Conservation (phyloP, 768 basidiomycete genomes). For the Rhizopogon vinicolor region DNA sequence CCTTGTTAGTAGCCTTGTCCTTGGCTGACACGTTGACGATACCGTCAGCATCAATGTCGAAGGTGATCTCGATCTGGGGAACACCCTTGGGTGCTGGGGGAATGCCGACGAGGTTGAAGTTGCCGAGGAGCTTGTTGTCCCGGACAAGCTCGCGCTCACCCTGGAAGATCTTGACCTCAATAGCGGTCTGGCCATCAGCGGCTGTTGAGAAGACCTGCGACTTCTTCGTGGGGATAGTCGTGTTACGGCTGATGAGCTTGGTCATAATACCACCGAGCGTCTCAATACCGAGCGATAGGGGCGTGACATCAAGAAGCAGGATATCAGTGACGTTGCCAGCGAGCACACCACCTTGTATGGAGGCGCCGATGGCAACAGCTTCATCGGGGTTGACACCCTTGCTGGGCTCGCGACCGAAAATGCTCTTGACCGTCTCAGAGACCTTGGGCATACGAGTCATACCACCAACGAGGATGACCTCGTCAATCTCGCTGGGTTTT, state of each 20-base stretch:
- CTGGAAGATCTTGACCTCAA: conserved; percentile 99
- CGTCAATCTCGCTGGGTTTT: conserved; percentile 89
- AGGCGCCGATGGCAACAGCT: conserved; percentile 97
- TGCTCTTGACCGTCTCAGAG: conserved; percentile 75
- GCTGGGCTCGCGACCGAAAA: conserved; percentile 95
- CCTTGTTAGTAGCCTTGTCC: conserved; percentile 88
- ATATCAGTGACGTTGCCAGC: conserved; percentile 97
- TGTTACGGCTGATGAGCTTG: conserved; percentile 96
- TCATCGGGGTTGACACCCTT: conserved; percentile 99
- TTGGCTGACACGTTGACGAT: conserved; percentile 97
- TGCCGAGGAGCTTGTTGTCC: conserved; percentile 98
- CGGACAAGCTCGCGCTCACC: conserved; percentile 98
- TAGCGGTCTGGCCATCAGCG: conserved; percentile 98
- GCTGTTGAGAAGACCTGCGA: conserved; percentile 98
- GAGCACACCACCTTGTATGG: conserved; percentile 97
- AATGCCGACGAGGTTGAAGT: conserved; percentile 99
- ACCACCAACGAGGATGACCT: conserved; percentile 97
- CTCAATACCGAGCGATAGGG: conserved; percentile 91
- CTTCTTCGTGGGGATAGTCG: conserved; percentile 99
- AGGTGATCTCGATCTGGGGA: conserved; percentile 80
- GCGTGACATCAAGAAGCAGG: conserved; percentile 92
- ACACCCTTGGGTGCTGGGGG: conserved; percentile 78
- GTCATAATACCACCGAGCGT: conserved; percentile 99
- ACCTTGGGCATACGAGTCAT: conserved; percentile 99
- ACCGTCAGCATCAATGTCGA: conserved; percentile 98